phyloP scores from a whole-genome alignment of 768 basidiomycete species.

The Favolaschia claudopus region DNA sequence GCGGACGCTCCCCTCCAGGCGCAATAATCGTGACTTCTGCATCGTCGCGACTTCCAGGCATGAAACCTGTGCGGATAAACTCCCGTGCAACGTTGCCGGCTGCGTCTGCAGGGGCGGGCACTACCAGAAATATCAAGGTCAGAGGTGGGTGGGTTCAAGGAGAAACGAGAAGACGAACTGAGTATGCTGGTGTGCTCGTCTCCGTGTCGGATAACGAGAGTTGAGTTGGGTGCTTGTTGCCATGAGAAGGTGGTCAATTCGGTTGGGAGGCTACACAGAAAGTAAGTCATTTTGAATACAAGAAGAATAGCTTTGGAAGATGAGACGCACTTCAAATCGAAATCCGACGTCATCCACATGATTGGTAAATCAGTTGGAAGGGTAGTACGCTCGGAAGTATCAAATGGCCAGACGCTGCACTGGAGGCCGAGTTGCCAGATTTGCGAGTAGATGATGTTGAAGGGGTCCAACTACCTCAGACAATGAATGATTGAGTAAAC shows the following conservation, averaged over 20 bases:
- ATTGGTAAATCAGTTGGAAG: not conserved
- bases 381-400: not conserved
- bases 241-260: constrained; percentile 16
- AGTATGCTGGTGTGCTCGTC: constrained; percentile 29
- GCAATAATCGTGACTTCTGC: not conserved
- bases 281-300: too few species aligned
- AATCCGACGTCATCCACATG: constrained; percentile 16
- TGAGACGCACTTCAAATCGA: constrained; percentile 18
- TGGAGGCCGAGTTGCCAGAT: not conserved
- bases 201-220: constrained; percentile 22
- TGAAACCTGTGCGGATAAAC: not conserved
- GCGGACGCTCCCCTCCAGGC: not conserved
- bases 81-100: not conserved
- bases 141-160: too few species aligned
- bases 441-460: constrained; percentile 4
- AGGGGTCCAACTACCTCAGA: constrained; percentile 2
- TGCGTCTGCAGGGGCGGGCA: not conserved
- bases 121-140: too few species aligned
- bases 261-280: constrained; percentile 15
- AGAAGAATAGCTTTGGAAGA: too few species aligned
- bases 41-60: not conserved
- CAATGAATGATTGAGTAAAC: not conserved
- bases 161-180: constrained; percentile 8
- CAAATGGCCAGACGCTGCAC: constrained; percentile 8
- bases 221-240: constrained; percentile 21